Conservation (phyloP, 352 stramenopile genomes). For the Globisporangium megalacanthum region DNA sequence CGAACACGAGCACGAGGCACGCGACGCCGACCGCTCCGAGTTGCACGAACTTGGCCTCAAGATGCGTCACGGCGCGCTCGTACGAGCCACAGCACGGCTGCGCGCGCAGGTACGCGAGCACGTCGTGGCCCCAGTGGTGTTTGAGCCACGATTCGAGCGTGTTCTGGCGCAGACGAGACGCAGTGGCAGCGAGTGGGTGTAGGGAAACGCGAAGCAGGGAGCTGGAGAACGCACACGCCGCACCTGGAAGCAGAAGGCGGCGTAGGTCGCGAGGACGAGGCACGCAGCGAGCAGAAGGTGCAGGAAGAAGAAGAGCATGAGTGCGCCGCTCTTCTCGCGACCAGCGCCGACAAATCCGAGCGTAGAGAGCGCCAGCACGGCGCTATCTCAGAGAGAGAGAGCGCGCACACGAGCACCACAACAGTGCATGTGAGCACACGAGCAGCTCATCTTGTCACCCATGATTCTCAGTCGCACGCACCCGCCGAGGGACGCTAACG, state of each 20-base stretch:
- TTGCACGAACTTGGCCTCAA: constrained; percentile 39
- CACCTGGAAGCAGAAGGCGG: constrained; percentile 56
- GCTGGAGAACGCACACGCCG: not conserved
- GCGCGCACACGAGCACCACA: not conserved
- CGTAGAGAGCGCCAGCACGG: constrained; percentile 44
- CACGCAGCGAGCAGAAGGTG: constrained; percentile 60
- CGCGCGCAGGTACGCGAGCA: constrained; percentile 39
- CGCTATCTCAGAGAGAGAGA: constrained; percentile 1
- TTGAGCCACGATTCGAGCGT: constrained; percentile 69
- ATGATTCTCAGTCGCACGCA: constrained; percentile 1
- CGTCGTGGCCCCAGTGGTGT: constrained; percentile 51
- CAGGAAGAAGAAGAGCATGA: constrained; percentile 75
- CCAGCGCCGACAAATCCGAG: constrained; percentile 61
- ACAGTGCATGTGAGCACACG: no score
- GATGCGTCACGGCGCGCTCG: constrained; percentile 36
- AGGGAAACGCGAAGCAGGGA: not conserved
- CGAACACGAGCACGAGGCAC: constrained; percentile 43
- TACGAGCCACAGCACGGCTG: constrained; percentile 55
- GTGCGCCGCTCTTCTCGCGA: constrained; percentile 54
- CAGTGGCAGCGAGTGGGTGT: not conserved
- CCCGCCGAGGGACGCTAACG: constrained; percentile 35
- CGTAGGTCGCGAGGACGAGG: constrained; percentile 59
- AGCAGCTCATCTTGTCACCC: not conserved
- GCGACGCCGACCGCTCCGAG: constrained; percentile 43
- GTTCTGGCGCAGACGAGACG: constrained; percentile 12